Evolutionary conservation across 2,329 filamentous ascomycete species (phyloP).

Genomic region (Hymenoscyphus repandus): DNA sequence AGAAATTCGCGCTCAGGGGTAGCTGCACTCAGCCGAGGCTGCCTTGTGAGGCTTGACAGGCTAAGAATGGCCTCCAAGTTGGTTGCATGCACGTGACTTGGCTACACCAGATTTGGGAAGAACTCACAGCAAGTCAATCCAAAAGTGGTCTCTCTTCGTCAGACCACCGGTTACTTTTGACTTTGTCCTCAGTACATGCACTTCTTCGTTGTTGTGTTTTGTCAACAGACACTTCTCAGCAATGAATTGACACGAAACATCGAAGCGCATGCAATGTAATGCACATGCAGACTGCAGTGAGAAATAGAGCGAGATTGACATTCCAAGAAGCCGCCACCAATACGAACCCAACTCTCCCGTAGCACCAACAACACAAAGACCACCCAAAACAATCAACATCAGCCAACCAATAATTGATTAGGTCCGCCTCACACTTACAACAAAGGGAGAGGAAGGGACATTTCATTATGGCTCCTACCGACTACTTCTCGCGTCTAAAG

Average conservation of each 20-base stretch:
- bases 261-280: slow-evolving; percentile 4
- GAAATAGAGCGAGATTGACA: slow-evolving; percentile 6
- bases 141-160: neutral
- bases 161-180: neutral
- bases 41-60: too few relatives aligned
- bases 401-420: slow-evolving; percentile 6
- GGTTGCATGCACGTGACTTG: too few relatives aligned
- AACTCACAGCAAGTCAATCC: neutral
- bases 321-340: slow-evolving; percentile 5
- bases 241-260: slow-evolving; percentile 3
- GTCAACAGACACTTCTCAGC: slow-evolving; percentile 1
- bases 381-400: neutral
- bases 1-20: neutral
- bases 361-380: slow-evolving; percentile 1
- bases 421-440: too few relatives aligned
- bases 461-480: slow-evolving; percentile 26
- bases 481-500: slow-evolving; percentile 22
- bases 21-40: neutral
- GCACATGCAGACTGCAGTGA: slow-evolving; percentile 3
- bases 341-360: slow-evolving; percentile 1
- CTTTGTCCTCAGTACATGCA: neutral
- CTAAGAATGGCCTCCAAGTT: too few relatives aligned
- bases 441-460: neutral
- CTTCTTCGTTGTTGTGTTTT: slow-evolving; percentile 1
- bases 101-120: neutral